Evolutionary conservation across 495 filamentous ascomycete genomes (phyloP).

Genomic region (Neurospora intermedia): DNA sequence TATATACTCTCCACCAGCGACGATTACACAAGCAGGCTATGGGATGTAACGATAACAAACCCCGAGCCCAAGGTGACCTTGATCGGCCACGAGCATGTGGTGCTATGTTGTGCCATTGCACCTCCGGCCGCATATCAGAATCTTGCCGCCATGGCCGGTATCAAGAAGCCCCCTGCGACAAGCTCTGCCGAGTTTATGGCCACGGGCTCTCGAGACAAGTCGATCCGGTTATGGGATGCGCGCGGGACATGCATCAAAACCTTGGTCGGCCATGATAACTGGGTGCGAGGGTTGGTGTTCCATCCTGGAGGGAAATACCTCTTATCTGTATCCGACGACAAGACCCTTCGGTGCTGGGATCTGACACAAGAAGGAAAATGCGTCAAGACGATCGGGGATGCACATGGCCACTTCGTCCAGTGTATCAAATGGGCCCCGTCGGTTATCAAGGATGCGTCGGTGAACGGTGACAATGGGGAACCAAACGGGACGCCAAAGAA

Average conservation of each 20-base stretch:
- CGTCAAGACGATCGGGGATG: conserved; percentile 70
- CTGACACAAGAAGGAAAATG: conserved; percentile 81
- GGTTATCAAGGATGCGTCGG: conserved; percentile 47
- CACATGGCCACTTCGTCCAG: conserved; percentile 78
- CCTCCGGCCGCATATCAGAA: conserved; percentile 67
- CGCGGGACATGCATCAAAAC: conserved; percentile 82
- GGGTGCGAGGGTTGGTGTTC: conserved; percentile 80
- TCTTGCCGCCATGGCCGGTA: conserved; percentile 68
- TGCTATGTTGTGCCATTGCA: conserved; percentile 84
- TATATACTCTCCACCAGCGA: conserved; percentile 74
- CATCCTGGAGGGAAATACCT: conserved; percentile 94
- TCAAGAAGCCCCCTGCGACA: conserved; percentile 65
- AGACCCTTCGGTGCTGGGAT: conserved; percentile 92
- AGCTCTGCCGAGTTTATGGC: conserved; percentile 83
- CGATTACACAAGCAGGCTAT: conserved; percentile 70
- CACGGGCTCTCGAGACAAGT: conserved; percentile 85
- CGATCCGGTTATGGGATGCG: conserved; percentile 81
- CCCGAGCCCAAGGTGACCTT: conserved; percentile 71
- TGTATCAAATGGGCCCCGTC: conserved; percentile 89
- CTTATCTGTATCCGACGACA: conserved; percentile 77
- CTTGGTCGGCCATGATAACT: conserved; percentile 88
- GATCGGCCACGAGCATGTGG: conserved; percentile 79
- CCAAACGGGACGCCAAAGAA: conserved; percentile 38
- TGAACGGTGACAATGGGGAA: conserved; percentile 45
- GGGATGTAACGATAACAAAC: conserved; percentile 65